Evolutionary conservation across 2,329 filamentous ascomycete genomes (phyloP).

Genomic region (Coniochaeta prunicola): DNA sequence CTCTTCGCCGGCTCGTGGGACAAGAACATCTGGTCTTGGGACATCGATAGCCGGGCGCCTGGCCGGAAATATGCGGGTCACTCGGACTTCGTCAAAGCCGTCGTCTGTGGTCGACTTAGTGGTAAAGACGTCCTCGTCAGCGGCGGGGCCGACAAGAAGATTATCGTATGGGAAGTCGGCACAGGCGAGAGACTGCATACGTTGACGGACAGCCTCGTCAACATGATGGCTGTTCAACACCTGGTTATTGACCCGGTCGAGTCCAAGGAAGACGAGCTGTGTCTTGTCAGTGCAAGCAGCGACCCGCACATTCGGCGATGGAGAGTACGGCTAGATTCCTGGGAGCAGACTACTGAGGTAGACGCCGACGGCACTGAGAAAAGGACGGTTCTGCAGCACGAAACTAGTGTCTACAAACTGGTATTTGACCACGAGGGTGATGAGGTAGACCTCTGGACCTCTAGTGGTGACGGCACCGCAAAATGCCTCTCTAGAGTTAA

Average conservation of each 20-base stretch:
- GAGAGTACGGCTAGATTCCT: slow-evolving; percentile 48
- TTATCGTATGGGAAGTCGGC: slow-evolving; percentile 74
- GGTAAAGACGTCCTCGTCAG: slow-evolving; percentile 62
- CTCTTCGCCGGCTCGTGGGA: slow-evolving; percentile 93
- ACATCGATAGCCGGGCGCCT: slow-evolving; percentile 47
- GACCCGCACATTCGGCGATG: slow-evolving; percentile 75
- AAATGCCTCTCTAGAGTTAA: slow-evolving; percentile 68
- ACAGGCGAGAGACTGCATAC: slow-evolving; percentile 64
- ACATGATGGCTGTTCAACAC: slow-evolving; percentile 72
- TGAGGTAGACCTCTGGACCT: slow-evolving; percentile 78
- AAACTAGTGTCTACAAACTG: slow-evolving; percentile 83
- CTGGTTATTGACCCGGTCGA: slow-evolving; percentile 66
- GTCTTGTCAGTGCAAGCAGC: slow-evolving; percentile 73
- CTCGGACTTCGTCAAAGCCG: slow-evolving; percentile 82
- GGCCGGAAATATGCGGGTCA: slow-evolving; percentile 67
- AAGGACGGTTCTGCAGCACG: slow-evolving; percentile 65
- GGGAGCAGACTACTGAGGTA: slow-evolving; percentile 46
- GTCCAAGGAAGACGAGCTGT: slow-evolving; percentile 38
- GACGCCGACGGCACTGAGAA: slow-evolving; percentile 33
- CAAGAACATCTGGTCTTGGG: slow-evolving; percentile 84
- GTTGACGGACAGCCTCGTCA: slow-evolving; percentile 64
- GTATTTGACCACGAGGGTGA: slow-evolving; percentile 58
- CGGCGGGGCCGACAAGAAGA: slow-evolving; percentile 70
- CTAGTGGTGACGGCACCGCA: slow-evolving; percentile 81
- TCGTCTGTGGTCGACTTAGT: slow-evolving; percentile 55